Evolutionary conservation across 208 protist species (phyloP), one percentile per base, ranked within the genome.

Genomic region (Trypanosoma lewisi): DNA sequence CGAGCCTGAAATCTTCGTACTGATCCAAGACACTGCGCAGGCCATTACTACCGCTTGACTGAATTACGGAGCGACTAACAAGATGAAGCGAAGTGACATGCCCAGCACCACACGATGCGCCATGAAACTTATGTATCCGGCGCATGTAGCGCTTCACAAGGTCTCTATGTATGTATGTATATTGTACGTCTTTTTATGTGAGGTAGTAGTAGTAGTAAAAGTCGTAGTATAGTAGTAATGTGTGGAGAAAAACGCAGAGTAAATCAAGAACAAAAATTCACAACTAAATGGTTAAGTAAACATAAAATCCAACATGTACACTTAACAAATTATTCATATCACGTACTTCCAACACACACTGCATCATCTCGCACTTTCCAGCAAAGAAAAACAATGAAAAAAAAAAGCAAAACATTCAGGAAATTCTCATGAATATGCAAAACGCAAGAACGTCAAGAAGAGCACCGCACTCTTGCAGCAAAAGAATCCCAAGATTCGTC

Each of bases 11-110:
- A 37, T 82, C 78, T 33, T 87, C 73, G 72, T 86, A 91, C 55
- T 85, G 78, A 53, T 95, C 83, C 4, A 94, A 34, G 21, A 80
- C 45, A 33, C 70, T 88, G 42, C 82, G 82, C 37, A 83, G 23
- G n/a, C 75, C 65, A 2, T 61, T 67, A 11, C 47, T 42, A 28
- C 33, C 37, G 55, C 74, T 77, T 0, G 84, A 91, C 71, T 94
- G 88, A 37, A 94, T 78, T 17, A 93, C 64, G 21, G 33, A 28
- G 25, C 70, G 54, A 27, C 34, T 19, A 8, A n/a, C 11, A 4
- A 50, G 1, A 47, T 6, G 12, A 28, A 65, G 31, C 27, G 50
- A 23, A 19, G 23, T 1, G 0, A 31, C 42, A 21, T n/a, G 9
- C 7, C 12, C 5, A 33, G 2, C 47, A 23, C 14, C 19, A 5